These are phyloP conservation scores for Phytophthora uliginosa DNA, from an alignment of 352 stramenopile genomes.

Conservation along the genomic window DNA sequence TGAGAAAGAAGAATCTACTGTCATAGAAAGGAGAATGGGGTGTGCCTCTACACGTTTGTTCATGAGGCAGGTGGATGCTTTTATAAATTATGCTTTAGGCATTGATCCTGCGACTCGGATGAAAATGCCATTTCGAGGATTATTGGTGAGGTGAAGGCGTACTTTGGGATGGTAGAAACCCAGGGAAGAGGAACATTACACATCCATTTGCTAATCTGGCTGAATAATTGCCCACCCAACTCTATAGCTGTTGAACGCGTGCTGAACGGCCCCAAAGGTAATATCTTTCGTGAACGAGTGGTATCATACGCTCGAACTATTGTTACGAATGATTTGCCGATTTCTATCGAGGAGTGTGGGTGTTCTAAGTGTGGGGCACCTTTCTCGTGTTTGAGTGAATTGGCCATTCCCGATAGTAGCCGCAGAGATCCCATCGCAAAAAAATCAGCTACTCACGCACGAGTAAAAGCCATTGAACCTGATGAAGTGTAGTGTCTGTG, in stretches of 20 bases:
- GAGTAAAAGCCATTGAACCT: background rate
- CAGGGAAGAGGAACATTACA: conserved; percentile 13
- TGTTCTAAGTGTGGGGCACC: background rate
- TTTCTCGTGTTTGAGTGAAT: background rate
- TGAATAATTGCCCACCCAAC: background rate
- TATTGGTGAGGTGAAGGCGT: conserved; percentile 5
- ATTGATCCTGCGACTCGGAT: background rate
- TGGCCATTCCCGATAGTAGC: background rate
- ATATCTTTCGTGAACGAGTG: background rate
- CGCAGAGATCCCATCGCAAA: background rate
- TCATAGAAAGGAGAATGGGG: too few relatives aligned
- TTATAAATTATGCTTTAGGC: conserved; percentile 4
- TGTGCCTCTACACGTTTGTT: conserved; percentile 2
- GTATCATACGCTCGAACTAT: background rate
- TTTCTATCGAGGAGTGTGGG: background rate
- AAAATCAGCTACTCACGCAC: background rate
- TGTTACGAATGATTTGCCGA: background rate
- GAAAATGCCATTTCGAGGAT: background rate
- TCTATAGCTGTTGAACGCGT: background rate
- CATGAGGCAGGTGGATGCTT: conserved; percentile 3
- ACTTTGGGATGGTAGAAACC: conserved; percentile 10
- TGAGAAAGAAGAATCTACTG: too few relatives aligned
- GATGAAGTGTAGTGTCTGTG: background rate
- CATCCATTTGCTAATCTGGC: conserved; percentile 9
- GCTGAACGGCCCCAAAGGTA: background rate